A percentile compares a stretch with the other conserved stretches of the same genome.
These are phyloP conservation scores for Xylaria sp. DNA, from an alignment of 2,329 filamentous ascomycete genomes.

Conservation along the genomic window DNA sequence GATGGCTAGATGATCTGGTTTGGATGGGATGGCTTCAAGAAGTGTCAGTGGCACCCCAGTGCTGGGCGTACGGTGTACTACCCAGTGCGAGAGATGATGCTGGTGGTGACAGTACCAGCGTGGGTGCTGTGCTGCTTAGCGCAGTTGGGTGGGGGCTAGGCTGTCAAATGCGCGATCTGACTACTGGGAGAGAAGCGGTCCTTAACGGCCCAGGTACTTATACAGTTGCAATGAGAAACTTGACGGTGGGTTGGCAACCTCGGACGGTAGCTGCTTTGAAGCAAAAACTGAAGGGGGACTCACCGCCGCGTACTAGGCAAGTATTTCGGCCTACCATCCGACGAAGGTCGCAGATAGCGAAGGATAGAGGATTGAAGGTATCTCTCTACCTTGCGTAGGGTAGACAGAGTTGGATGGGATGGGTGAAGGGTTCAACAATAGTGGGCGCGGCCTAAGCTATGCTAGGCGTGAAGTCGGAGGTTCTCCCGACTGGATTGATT, in stretches of 20 bases:
- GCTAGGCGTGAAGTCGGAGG: background rate
- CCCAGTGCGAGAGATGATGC: constrained; percentile 33
- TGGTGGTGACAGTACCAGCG: constrained; percentile 28
- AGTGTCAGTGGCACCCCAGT: constrained; percentile 31
- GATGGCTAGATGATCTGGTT: constrained; percentile 44
- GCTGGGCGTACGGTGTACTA: constrained; percentile 29
- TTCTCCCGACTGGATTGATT: background rate
- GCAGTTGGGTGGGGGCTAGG: constrained; percentile 39
- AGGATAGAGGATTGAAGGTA: background rate
- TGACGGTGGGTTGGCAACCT: constrained; percentile 19
- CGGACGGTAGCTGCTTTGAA: constrained; percentile 13
- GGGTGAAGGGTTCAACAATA: background rate
- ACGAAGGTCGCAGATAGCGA: background rate
- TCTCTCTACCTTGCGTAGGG: background rate
- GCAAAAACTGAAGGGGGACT: background rate
- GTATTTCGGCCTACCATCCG: background rate
- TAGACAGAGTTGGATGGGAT: background rate
- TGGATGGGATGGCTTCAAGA: constrained; percentile 38
- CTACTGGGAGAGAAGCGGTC: constrained; percentile 6
- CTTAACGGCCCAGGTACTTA: background rate
- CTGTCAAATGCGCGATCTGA: constrained; percentile 20
- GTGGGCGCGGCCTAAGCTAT: background rate
- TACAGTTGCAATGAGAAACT: background rate
- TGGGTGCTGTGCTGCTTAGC: constrained; percentile 32
- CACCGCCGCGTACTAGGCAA: background rate